Conservation (phyloP, 106 monocot species). For the Dendrobium catenatum region DNA sequence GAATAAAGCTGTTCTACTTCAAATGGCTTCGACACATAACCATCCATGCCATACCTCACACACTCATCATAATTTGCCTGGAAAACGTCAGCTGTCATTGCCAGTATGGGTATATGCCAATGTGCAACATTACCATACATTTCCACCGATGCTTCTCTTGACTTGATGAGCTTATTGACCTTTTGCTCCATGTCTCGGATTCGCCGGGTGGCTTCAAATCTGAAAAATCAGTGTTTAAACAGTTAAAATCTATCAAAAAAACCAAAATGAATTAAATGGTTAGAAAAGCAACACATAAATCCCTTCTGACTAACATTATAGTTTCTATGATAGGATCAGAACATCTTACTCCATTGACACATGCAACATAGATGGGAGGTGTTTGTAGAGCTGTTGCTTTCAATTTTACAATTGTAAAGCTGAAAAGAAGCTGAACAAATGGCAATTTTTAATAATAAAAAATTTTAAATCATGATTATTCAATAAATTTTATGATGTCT, state of each 20-base stretch:
- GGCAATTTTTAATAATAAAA: neutral
- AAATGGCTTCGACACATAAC: slow-evolving; percentile 84
- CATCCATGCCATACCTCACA: slow-evolving; percentile 73
- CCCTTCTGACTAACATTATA: neutral
- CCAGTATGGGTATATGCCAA: slow-evolving; percentile 81
- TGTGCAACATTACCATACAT: slow-evolving; percentile 22
- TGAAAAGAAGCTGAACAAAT: neutral
- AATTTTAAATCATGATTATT: too few species aligned
- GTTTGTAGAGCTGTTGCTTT: neutral
- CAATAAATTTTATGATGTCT: too few species aligned
- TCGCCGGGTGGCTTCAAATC: slow-evolving; percentile 73
- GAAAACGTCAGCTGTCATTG: slow-evolving; percentile 94
- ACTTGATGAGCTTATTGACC: slow-evolving; percentile 27
- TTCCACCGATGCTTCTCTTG: slow-evolving; percentile 22
- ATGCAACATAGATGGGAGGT: neutral
- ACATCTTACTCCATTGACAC: neutral
- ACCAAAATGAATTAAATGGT: neutral
- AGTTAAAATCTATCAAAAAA: neutral
- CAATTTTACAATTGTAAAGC: neutral
- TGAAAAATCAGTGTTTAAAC: slow-evolving; percentile 11
- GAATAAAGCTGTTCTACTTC: slow-evolving; percentile 84
- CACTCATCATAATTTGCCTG: slow-evolving; percentile 87
- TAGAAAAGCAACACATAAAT: neutral
- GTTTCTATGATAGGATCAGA: neutral
- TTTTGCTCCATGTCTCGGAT: slow-evolving; percentile 42